phyloP scores from a whole-genome alignment of 1,284 basidiomycete genomes.

The Pulveroboletus sp. region DNA sequence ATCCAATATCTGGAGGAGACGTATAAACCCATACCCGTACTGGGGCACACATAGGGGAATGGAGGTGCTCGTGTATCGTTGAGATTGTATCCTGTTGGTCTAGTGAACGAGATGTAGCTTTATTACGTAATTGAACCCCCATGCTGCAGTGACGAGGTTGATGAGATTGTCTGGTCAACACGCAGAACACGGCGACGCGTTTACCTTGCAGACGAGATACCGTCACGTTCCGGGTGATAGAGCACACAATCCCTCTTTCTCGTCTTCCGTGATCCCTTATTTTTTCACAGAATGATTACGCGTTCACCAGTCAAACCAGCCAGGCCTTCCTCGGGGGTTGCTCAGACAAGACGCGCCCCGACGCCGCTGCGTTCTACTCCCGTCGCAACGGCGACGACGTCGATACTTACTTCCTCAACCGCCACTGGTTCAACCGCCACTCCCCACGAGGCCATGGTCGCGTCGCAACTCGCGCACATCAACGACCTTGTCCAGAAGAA shows the following conservation, averaged over 20 bases:
- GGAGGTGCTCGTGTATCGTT: not conserved
- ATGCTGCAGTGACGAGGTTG: not conserved
- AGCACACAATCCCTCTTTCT: not conserved
- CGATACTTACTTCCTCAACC: conserved; percentile 32
- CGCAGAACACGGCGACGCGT: conserved; percentile 9
- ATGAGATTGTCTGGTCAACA: conserved; percentile 20
- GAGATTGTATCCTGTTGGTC: too few relatives aligned
- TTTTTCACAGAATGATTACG: conserved; percentile 26
- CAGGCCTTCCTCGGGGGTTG: conserved; percentile 11
- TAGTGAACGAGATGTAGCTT: not conserved
- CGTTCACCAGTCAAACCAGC: conserved; percentile 32
- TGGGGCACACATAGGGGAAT: conserved; percentile 33
- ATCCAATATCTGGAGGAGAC: conserved; percentile 45
- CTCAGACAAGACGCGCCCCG: conserved; percentile 21
- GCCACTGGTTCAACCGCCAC: conserved; percentile 35
- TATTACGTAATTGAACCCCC: conserved; percentile 18
- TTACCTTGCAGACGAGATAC: not conserved
- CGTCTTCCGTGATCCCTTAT: not conserved
- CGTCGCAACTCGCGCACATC: conserved; percentile 62
- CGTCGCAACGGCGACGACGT: conserved; percentile 25
- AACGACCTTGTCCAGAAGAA: conserved; percentile 66
- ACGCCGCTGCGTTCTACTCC: conserved; percentile 26
- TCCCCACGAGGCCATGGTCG: conserved; percentile 52
- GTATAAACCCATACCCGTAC: conserved; percentile 44
- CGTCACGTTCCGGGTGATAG: conserved; percentile 2